These are phyloP conservation scores for Fremontodendron californicum DNA, from an alignment of 345 rosid species.

Conservation along the genomic window DNA sequence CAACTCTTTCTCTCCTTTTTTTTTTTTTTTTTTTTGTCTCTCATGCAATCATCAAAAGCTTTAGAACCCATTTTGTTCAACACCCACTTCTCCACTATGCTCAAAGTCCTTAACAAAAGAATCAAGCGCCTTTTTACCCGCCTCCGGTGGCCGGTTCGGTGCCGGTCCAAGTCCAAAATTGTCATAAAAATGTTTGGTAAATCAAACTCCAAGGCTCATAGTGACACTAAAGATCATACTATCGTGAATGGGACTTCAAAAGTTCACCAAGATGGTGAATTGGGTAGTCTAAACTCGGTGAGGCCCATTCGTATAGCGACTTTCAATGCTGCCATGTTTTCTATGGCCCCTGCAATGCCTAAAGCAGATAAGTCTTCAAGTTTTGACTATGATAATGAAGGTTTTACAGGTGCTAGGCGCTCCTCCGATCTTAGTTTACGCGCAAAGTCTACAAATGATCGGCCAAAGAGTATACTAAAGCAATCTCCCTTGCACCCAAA, in stretches of 20 bases:
- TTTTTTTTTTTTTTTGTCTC: conserved; percentile 1
- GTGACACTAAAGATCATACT: conserved; percentile 13
- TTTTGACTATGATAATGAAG: conserved; percentile 28
- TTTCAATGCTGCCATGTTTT: conserved; percentile 85
- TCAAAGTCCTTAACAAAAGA: conserved; percentile 39
- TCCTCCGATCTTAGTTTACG: conserved; percentile 25
- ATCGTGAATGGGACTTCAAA: conserved; percentile 29
- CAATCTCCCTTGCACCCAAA: conserved; percentile 59
- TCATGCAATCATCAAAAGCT: conserved; percentile 19
- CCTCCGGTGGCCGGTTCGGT: conserved; percentile 64
- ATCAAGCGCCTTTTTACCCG: conserved; percentile 51
- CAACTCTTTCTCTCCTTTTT: conserved; percentile 5
- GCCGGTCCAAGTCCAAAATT: conserved; percentile 44
- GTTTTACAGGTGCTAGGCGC: background rate
- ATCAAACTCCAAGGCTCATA: conserved; percentile 21
- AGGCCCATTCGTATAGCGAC: conserved; percentile 65
- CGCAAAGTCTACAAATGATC: conserved; percentile 50
- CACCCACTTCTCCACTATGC: conserved; percentile 37
- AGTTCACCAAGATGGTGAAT: conserved; percentile 38
- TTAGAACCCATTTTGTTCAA: conserved; percentile 13
- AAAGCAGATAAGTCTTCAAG: conserved; percentile 29
- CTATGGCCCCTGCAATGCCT: conserved; percentile 90
- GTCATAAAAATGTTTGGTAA: conserved; percentile 42
- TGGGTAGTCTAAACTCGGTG: conserved; percentile 28
- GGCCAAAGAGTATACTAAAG: conserved; percentile 80